Base-by-base conservation (phyloP, 2,329 filamentous ascomycete genomes). In the Colletotrichum endophyticum region DNA sequence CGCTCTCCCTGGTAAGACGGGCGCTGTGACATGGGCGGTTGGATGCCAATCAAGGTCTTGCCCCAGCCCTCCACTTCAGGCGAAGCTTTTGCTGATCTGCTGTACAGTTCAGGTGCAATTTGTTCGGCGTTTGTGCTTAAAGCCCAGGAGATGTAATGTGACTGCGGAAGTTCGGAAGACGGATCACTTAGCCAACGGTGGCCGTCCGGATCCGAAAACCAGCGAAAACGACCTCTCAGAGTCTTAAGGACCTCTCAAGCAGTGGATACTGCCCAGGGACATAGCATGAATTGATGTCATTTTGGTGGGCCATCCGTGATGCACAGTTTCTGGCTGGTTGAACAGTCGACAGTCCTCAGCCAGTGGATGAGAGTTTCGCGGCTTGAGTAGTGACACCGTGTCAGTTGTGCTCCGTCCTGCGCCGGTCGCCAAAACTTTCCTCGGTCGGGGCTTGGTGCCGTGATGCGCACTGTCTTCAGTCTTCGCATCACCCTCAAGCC, bases 51-150 rank as follows among this genome's bases (percentile, higher is more conserved):
- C 62, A 44, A 39, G 73, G 19, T 44, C 39, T 75, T 53, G 62
- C 62, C 27, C 56, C 25, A n/a, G 30, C 53, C 39, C 73, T 57
- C 73, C 63, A 75, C 73, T 73, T 75, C 70, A 59, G 56, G 70
- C 73, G 70, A 76, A 76, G 70, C 70, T 76, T 73, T 73, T 69
- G 70, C 70, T 64, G 44, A 68, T 76, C 70, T 69, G 16, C 27
- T 76, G 16, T 61, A 11, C 39, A 49, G 63, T 64, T 69, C 57
- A 19, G 57, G 22, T 30, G 11, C 59, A n/a, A 16, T 56, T 27
- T 53, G 34, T 53, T 59, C 34, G 28, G 30, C 28, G 16, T n/a
- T 25, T 44, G 66, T 64, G 62, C 22, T 66, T 59, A 28, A 32
- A 30, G 34, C 27, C 53, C 32, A 39, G 69, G 59, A 30, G 15